Conservation (phyloP, 257 asterid genomes). For the Vinca minor region DNA sequence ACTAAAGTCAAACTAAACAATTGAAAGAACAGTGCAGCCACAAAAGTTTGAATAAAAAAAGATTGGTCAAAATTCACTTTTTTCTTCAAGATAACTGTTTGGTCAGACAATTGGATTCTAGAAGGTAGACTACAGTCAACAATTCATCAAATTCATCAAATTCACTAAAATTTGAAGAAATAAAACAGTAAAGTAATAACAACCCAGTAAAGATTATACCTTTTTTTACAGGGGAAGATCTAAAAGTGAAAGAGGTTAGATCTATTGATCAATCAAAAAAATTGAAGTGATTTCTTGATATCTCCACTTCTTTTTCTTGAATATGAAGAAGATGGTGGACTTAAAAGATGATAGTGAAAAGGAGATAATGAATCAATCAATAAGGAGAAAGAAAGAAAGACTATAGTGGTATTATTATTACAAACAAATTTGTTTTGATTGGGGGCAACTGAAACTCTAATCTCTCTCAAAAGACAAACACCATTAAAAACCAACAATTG, state of each 20-base stretch:
- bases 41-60: constrained; percentile 17
- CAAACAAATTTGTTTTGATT: constrained; percentile 24
- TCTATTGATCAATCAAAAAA: constrained; percentile 56
- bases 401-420: neutral
- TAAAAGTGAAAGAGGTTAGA: constrained; percentile 47
- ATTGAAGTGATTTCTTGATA: constrained; percentile 19
- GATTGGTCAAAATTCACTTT: constrained; percentile 32
- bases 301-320: constrained; percentile 7
- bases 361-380: constrained; percentile 8
- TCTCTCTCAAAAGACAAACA: constrained; percentile 61
- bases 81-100: constrained; percentile 15
- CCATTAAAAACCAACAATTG: constrained; percentile 76
- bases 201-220: constrained; percentile 27
- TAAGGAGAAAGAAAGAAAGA: constrained; percentile 5
- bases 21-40: constrained; percentile 13
- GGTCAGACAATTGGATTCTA: constrained; percentile 48
- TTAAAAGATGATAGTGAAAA: constrained; percentile 15
- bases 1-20: neutral
- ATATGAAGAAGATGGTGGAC: constrained; percentile 28
- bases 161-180: neutral
- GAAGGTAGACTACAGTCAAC: constrained; percentile 28
- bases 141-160: constrained; percentile 14
- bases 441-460: constrained; percentile 35
- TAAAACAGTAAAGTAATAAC: constrained; percentile 4
- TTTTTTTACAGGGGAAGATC: constrained; percentile 45